Evolutionary conservation across 306 rosid genomes (phyloP).

Genomic region (Mimosa bimucronata): DNA sequence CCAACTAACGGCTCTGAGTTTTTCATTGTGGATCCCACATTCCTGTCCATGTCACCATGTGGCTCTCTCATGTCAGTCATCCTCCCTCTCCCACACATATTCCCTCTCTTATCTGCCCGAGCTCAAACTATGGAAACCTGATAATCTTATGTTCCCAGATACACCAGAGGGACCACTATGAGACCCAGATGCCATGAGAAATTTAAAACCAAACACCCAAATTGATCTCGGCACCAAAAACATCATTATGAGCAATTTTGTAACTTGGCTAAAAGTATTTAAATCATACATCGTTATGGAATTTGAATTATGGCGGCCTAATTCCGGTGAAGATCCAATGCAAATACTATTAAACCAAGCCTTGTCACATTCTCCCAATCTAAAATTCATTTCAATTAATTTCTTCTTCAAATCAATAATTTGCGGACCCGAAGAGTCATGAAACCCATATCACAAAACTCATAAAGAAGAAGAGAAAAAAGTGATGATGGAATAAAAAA

Average conservation of each 20-base stretch:
- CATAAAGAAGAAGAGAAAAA: too few relatives aligned
- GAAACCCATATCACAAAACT: too few relatives aligned
- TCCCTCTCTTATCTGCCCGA: too few relatives aligned
- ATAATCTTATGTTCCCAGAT: constrained; percentile 63
- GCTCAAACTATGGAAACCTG: too few relatives aligned
- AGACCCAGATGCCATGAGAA: constrained; percentile 89
- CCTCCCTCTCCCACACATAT: too few relatives aligned
- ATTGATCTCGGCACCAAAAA: constrained; percentile 78
- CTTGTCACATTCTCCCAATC: constrained; percentile 86
- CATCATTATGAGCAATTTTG: constrained; percentile 75
- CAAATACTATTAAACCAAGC: constrained; percentile 86
- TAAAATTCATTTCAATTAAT: constrained; percentile 51
- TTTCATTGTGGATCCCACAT: too few relatives aligned
- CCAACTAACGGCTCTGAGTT: too few relatives aligned
- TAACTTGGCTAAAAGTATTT: constrained; percentile 46
- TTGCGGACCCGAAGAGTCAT: constrained; percentile 85
- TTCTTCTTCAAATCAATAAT: constrained; percentile 70
- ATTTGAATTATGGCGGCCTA: constrained; percentile 80
- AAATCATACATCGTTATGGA: constrained; percentile 75
- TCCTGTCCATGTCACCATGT: too few relatives aligned
- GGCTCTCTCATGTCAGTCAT: too few relatives aligned
- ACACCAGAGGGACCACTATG: constrained; percentile 97
- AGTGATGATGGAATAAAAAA: too few relatives aligned
- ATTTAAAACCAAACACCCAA: constrained; percentile 65
- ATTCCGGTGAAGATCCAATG: constrained; percentile 75